phyloP scores from a whole-genome alignment of 257 asterid species.

The Coffea eugenioides region DNA sequence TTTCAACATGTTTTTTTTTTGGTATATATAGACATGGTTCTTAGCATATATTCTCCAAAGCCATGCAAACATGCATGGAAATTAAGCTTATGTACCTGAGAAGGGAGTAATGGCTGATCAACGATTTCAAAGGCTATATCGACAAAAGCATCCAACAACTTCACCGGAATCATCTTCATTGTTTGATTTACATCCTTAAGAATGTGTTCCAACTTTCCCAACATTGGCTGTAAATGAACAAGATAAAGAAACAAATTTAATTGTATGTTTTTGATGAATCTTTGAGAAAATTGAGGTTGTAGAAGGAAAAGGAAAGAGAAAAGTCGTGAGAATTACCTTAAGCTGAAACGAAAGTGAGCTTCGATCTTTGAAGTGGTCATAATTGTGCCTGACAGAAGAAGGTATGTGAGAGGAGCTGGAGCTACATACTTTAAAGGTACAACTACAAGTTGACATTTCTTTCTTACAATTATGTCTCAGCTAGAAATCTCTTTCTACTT shows the following conservation, averaged over 20 bases:
- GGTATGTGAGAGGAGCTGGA: background rate
- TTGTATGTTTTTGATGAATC: background rate
- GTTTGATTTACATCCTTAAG: slow-evolving; percentile 17
- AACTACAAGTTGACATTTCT: background rate
- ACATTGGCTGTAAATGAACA: slow-evolving; percentile 27
- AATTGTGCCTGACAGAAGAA: slow-evolving; percentile 20
- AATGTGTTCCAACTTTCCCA: slow-evolving; percentile 32
- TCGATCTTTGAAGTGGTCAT: slow-evolving; percentile 7
- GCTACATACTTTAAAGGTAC: background rate
- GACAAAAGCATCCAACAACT: slow-evolving; percentile 43
- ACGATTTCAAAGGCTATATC: slow-evolving; percentile 40
- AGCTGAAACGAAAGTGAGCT: slow-evolving; percentile 20
- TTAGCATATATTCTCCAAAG: no score
- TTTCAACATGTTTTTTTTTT: background rate
- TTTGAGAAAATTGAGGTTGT: background rate
- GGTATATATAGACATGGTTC: background rate
- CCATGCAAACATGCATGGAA: background rate
- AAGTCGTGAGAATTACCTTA: background rate
- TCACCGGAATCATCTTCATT: slow-evolving; percentile 32
- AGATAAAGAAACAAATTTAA: background rate
- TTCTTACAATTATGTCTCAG: background rate
- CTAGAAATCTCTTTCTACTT: background rate
- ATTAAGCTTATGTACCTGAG: slow-evolving; percentile 38
- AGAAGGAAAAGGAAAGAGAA: background rate
- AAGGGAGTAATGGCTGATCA: slow-evolving; percentile 54